Base-by-base conservation (phyloP, 139 green algal species). In the Bryopsis sp. region DNA sequence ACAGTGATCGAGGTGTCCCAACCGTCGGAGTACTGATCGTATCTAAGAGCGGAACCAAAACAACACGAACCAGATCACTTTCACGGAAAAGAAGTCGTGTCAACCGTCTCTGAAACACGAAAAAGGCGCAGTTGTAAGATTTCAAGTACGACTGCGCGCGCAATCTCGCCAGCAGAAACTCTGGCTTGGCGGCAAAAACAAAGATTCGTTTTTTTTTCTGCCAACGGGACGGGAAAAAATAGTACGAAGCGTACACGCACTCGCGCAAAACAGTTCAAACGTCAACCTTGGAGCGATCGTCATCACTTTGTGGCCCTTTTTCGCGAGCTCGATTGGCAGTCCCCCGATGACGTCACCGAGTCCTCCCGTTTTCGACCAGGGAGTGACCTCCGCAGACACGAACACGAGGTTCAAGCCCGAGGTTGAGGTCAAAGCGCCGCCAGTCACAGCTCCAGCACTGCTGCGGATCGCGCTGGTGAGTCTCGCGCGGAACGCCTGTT, bases 11-110 rank as follows among this genome's bases (percentile, higher is more conserved):
- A 82, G 0, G 93, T 98, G 76, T 99, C 94, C 94, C 94, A 99
- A 39, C 86, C 88, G 63, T 98, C 94, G 5, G 68, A 74, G 76
- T 98, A 98, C 83, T 99, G 93, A 76, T 98, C 93, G 74, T 96
- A 96, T 37, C 89, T 93, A 79, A 39, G 68, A 2, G 31, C 31
- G 34, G 26, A 0, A 33, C 31, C 48, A 61, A 28, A 61, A 28
- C 8, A 28, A 26, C 19, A 26, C 8, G 11, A 36, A 34, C 48
- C 11, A 31, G 5, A 19, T 26, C 43, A 50, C 43, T 26, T 50
- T 11, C 43, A 50, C 19, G 15, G 43, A 19, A 50, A 11, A 6
- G 43, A 43, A 70, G 11, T 15, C 57, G 19, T 19, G 63, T 11
- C 63, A 28, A 33, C n/a, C n/a, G 43, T 35, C 60, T 61, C 3